Conservation (phyloP, 2,329 filamentous ascomycete genomes). For the Colletotrichum sp. region DNA sequence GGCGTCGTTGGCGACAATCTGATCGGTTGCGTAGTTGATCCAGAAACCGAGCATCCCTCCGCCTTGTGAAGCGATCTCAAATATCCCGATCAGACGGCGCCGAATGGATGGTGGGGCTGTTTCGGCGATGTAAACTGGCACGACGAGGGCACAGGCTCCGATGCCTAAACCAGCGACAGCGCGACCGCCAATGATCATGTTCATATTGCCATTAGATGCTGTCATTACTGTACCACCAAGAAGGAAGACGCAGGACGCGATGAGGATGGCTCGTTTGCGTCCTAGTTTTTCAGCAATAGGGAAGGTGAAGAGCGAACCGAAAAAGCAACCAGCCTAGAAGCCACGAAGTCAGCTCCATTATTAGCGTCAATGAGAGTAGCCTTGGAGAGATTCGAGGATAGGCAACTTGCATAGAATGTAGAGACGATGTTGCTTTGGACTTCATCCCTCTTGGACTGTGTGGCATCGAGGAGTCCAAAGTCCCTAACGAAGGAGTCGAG, state of each 20-base stretch:
- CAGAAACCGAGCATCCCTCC: constrained; percentile 54
- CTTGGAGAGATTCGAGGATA: rapidly evolving
- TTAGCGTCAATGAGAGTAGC: background rate
- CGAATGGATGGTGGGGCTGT: constrained; percentile 57
- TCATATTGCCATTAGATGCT: constrained; percentile 37
- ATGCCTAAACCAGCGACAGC: constrained; percentile 58
- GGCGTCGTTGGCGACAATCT: constrained; percentile 19
- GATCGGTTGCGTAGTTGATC: constrained; percentile 33
- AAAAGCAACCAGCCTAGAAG: background rate
- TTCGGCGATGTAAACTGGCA: constrained; percentile 65
- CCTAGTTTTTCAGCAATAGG: background rate
- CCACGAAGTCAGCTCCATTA: background rate
- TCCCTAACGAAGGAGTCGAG: background rate
- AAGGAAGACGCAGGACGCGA: constrained; percentile 40
- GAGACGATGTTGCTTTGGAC: constrained; percentile 34
- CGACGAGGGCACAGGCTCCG: constrained; percentile 53
- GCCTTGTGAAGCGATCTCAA: constrained; percentile 55
- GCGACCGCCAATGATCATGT: constrained; percentile 61
- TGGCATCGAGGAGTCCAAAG: constrained; percentile 17
- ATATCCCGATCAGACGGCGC: constrained; percentile 54
- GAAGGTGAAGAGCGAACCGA: background rate
- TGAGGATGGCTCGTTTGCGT: background rate
- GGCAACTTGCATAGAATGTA: constrained; percentile 46
- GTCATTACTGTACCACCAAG: constrained; percentile 53
- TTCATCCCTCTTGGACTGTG: constrained; percentile 4